Conservation (phyloP, 176 grass and related monocot species). For the Triticum turgidum region DNA sequence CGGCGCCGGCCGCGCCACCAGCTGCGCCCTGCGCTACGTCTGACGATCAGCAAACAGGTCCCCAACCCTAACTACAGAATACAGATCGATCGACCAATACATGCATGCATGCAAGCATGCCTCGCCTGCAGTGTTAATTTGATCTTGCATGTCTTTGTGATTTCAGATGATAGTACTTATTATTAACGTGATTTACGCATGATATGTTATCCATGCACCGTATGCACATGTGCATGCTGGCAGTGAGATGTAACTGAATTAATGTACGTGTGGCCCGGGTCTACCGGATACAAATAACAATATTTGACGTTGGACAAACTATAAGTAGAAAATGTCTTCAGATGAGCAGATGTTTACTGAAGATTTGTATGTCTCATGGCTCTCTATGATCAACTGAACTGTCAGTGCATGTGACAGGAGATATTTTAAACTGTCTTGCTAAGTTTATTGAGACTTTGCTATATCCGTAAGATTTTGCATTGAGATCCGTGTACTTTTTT, state of each 20-base stretch:
- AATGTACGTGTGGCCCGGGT: neutral
- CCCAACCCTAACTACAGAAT: too few relatives aligned
- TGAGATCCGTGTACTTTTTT: too few relatives aligned
- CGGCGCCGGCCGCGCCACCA: conserved; percentile 15
- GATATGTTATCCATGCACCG: neutral
- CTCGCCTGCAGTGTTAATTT: neutral
- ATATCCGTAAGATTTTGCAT: too few relatives aligned
- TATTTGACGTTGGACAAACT: too few relatives aligned
- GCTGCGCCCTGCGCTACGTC: conserved; percentile 33
- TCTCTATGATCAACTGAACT: neutral
- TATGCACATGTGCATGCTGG: neutral
- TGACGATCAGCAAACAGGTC: neutral
- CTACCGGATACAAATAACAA: neutral
- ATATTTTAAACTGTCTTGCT: too few relatives aligned
- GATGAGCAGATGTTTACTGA: neutral
- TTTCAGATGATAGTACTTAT: neutral
- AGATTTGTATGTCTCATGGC: neutral
- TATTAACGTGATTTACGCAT: neutral
- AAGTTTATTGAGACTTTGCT: too few relatives aligned
- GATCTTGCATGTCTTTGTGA: neutral
- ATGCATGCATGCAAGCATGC: too few relatives aligned
- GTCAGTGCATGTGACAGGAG: neutral
- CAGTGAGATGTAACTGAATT: neutral
- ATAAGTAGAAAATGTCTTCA: too few relatives aligned
- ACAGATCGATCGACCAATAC: too few relatives aligned